Evolutionary conservation across 2,329 filamentous ascomycete genomes (phyloP).

Genomic region (Aspergillus proliferans): DNA sequence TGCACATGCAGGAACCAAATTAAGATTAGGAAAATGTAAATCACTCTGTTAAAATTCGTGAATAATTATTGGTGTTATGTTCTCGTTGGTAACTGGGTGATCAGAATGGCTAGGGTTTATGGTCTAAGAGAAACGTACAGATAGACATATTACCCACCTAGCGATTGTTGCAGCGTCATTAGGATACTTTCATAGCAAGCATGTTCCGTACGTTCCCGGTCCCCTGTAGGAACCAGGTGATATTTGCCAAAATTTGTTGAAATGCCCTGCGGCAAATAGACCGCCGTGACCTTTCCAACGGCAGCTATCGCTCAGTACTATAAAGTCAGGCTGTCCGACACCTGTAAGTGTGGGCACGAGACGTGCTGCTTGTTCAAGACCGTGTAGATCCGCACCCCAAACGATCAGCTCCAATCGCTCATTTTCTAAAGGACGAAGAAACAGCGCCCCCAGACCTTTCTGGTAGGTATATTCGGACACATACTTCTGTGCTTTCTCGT

Average conservation of each 20-base stretch:
- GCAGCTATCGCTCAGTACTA: constrained; percentile 43
- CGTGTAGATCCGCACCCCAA: constrained; percentile 47
- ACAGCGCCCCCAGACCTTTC: constrained; percentile 44
- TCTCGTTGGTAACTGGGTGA: too few relatives aligned
- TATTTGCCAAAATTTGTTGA: constrained; percentile 50
- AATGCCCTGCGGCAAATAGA: constrained; percentile 49
- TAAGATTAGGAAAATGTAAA: too few relatives aligned
- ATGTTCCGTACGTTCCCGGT: not conserved
- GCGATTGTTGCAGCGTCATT: not conserved
- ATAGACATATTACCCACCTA: not conserved
- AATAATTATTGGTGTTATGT: too few relatives aligned
- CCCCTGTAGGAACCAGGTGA: constrained; percentile 38
- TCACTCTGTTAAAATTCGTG: too few relatives aligned
- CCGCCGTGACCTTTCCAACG: constrained; percentile 49
- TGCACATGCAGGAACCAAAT: too few relatives aligned
- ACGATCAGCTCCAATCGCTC: constrained; percentile 50
- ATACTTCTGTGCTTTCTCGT: constrained; percentile 9
- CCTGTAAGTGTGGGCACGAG: constrained; percentile 52
- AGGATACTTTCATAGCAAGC: not conserved
- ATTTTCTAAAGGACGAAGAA: constrained; percentile 43
- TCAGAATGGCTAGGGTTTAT: too few relatives aligned
- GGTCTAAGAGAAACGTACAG: not conserved
- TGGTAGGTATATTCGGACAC: constrained; percentile 24
- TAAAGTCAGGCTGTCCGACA: constrained; percentile 53
- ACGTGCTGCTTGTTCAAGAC: constrained; percentile 45